Evolutionary conservation across 306 rosid genomes (phyloP), one percentile per base, ranked within the genome.

Genomic region (Citrullus amarus): DNA sequence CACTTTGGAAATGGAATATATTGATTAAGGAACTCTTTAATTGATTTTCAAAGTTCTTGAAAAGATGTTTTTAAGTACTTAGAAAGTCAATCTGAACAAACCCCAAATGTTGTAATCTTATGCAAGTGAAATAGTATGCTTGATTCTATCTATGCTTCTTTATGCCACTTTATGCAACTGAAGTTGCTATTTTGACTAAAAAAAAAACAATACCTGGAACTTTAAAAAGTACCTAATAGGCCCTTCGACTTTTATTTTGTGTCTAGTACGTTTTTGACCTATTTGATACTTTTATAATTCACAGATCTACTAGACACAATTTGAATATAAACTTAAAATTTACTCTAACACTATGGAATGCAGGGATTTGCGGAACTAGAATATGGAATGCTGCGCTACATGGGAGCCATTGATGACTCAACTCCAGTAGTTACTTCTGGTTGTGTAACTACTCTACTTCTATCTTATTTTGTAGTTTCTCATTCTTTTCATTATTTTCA

Each of bases 301-400:
- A 48, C 17, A 48, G 1, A 12, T 48, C 5, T 48, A 48, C 17
- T 48, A 48, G 1, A 48, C 17, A 48, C 1, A 48, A 48, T 0
- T 48, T 48, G 17, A 12, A 48, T 48, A 3, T 48, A 48, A 48
- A 48, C 1, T 53, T 53, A 53, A 15, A 53, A 53, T 53, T 53
- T 53, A 16, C n/a, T 6, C 20, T 53, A 25, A 15, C 57, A 0
- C 57, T 53, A 53, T 53, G 16, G 16, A 82, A 12, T 82, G 88
- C 84, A 91, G 98, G 98, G 94, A 43, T 91, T 93, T 81, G 98
- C 98, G 12, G 97, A 93, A 79, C 97, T 93, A 69, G 98, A 93
- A 81, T 93, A 91, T 59, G 97, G 94, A 54, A 90, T 93, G 97
- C 83, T 93, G 82, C 85, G 91, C 20, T 90, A 89, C 86, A 90